Evolutionary conservation across 164 flowering plant species (phyloP).

Genomic region (Litsea cubeba): DNA sequence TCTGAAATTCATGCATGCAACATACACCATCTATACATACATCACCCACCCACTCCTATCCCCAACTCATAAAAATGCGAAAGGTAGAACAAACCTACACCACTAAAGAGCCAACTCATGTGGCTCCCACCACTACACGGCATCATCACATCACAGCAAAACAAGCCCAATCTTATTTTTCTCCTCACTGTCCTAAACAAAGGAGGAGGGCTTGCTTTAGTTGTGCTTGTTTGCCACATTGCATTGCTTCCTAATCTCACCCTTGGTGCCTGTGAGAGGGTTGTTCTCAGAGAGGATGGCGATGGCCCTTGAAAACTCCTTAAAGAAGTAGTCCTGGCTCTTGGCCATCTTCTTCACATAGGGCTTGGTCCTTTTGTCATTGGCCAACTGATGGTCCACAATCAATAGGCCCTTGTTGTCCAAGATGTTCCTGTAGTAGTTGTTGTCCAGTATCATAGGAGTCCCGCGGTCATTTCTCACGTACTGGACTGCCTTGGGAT

Average conservation of each 20-base stretch:
- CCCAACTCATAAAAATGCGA: conserved; percentile 7
- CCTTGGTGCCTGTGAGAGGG: conserved; percentile 86
- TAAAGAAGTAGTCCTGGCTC: conserved; percentile 77
- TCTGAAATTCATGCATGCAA: conserved; percentile 13
- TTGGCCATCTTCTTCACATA: conserved; percentile 96
- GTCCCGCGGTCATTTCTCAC: conserved; percentile 97
- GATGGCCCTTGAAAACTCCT: conserved; percentile 73
- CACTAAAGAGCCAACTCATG: background rate
- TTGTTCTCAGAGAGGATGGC: conserved; percentile 86
- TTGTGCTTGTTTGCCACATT: conserved; percentile 75
- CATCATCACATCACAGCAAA: conserved; percentile 6
- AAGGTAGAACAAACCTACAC: conserved; percentile 9
- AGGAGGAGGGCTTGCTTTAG: background rate
- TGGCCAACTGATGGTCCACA: conserved; percentile 84
- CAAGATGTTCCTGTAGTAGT: conserved; percentile 91
- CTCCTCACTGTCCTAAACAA: background rate
- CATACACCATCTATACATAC: conserved; percentile 33
- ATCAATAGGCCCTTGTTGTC: conserved; percentile 87
- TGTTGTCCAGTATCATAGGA: conserved; percentile 91
- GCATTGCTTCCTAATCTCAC: conserved; percentile 92
- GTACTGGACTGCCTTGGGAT: conserved; percentile 94
- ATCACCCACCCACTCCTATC: conserved; percentile 3
- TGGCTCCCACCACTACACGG: background rate
- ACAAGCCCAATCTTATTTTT: background rate
- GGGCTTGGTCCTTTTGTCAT: conserved; percentile 72